Evolutionary conservation across 129 eudicot genomes (phyloP).

Genomic region (Arctium minus): DNA sequence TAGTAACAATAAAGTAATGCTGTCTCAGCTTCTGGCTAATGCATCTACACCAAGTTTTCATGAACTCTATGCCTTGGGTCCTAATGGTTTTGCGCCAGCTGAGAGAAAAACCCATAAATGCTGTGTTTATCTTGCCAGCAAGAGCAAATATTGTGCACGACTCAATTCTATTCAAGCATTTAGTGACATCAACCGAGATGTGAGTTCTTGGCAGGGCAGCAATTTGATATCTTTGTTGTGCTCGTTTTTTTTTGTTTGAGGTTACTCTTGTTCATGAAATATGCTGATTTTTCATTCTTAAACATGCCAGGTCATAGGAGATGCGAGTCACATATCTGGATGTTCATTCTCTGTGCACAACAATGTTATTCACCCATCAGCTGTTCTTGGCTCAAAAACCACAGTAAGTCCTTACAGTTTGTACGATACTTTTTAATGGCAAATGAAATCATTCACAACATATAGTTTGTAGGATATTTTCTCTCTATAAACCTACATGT

Average conservation of each 20-base stretch:
- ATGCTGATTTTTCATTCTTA: background rate
- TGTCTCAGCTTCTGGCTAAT: slow-evolving; percentile 84
- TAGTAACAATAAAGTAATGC: slow-evolving; percentile 51
- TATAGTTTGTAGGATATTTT: background rate
- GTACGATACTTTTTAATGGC: background rate
- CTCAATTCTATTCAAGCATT: slow-evolving; percentile 80
- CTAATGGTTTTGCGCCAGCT: slow-evolving; percentile 47
- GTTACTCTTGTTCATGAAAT: background rate
- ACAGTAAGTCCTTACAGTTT: slow-evolving; percentile 51
- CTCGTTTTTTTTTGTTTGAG: background rate
- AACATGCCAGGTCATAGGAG: slow-evolving; percentile 73
- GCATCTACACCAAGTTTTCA: slow-evolving; percentile 90
- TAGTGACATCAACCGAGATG: slow-evolving; percentile 90
- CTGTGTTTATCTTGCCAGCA: slow-evolving; percentile 82
- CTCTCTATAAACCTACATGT: background rate
- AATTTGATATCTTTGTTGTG: background rate
- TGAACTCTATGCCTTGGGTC: slow-evolving; percentile 63
- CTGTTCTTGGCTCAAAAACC: slow-evolving; percentile 84
- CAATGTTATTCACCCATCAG: slow-evolving; percentile 82
- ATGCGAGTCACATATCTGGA: slow-evolving; percentile 88
- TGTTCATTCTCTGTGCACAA: slow-evolving; percentile 76
- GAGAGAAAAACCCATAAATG: slow-evolving; percentile 84
- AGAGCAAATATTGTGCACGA: slow-evolving; percentile 80
- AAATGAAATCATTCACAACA: background rate
- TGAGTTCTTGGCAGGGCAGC: slow-evolving; percentile 36